Evolutionary conservation across 768 basidiomycete genomes (phyloP), one percentile per base, ranked within the genome.

Genomic region (Myochromella boudieri): DNA sequence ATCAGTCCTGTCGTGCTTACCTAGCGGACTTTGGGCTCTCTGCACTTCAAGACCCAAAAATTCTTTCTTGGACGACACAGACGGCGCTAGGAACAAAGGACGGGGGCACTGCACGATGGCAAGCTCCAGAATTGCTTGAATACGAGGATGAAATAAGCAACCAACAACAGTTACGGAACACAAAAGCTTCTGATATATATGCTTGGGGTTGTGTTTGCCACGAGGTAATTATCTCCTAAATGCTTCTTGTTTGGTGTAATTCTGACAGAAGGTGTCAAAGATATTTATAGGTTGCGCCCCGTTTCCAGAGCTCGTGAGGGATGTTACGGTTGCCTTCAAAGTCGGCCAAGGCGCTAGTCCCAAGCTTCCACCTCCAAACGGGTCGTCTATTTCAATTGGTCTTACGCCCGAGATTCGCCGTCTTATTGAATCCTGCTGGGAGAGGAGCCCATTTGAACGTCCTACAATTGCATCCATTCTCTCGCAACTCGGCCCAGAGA

Each of bases 21-120:
- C 27, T 63, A 9, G 58, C 56, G 0, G 60, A 61, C 33, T 61
- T 63, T 29, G 61, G 60, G 2, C 36, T 63, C 6, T 59, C 60
- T 1, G 49, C 38, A 3, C 42, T 59, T 5, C 41, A 40, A 11
- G 53, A 57, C 31, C 24, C 42, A 2, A 4, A 48, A 5, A 54
- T 54, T 18, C 12, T 51, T 4, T 27, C 38, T 3, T 60, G 57
- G 59, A 42, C 48, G 4, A 46, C 51, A 6, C 48, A 54, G n/a
- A 50, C 53, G 0, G 27, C 49, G 1, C 29, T 39, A 10, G 49
- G 49, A 6, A 50, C 49, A 4, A 33, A 37, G 1, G n/a, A n/a
- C n/a, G 49, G 53, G 4, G 53, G 53, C 0, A 46, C 39, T 21
- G 3, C 8, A 4, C 36, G 53, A 39, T 51, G 49, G 49, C 48